Evolutionary conservation across 2,329 filamentous ascomycete species (phyloP).

Genomic region (Fusarium pininemorale): DNA sequence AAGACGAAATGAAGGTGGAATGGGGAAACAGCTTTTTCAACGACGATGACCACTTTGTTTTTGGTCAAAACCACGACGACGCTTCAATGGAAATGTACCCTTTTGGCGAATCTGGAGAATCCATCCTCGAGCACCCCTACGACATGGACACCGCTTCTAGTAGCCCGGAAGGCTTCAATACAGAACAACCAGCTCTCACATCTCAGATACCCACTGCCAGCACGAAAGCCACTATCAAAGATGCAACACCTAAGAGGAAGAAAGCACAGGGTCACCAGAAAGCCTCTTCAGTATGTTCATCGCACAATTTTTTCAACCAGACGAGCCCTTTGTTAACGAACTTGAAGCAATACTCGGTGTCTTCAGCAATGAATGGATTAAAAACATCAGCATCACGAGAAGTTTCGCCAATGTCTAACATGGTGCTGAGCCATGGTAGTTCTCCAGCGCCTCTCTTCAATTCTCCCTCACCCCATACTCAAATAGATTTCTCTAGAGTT

Average conservation of each 20-base stretch:
- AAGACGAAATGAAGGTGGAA: conserved; percentile 53
- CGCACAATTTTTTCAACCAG: not conserved
- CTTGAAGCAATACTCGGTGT: conserved; percentile 60
- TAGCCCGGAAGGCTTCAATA: conserved; percentile 57
- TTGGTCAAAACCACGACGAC: conserved; percentile 42
- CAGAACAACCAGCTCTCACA: conserved; percentile 51
- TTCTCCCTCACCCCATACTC: conserved; percentile 57
- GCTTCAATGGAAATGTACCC: conserved; percentile 45
- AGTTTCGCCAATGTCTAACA: conserved; percentile 62
- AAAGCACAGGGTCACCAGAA: conserved; percentile 40
- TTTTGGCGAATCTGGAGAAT: conserved; percentile 44
- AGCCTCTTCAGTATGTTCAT: conserved; percentile 52
- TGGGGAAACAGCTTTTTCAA: conserved; percentile 54
- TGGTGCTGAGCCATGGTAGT: conserved; percentile 61
- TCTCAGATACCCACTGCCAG: conserved; percentile 55
- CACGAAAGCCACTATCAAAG: conserved; percentile 44
- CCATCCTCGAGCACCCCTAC: conserved; percentile 60
- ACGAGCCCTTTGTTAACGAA: conserved; percentile 32
- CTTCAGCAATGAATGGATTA: conserved; percentile 60
- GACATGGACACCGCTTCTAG: conserved; percentile 68
- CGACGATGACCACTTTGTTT: conserved; percentile 53
- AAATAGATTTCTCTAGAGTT: conserved; percentile 51
- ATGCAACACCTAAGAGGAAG: conserved; percentile 40
- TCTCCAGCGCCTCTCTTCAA: conserved; percentile 60
- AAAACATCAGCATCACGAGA: conserved; percentile 61